A percentile compares a stretch with the other conserved stretches of the same genome.
These are phyloP conservation scores for Lavandula angustifolia DNA, from an alignment of 257 asterid species.

Conservation along the genomic window DNA sequence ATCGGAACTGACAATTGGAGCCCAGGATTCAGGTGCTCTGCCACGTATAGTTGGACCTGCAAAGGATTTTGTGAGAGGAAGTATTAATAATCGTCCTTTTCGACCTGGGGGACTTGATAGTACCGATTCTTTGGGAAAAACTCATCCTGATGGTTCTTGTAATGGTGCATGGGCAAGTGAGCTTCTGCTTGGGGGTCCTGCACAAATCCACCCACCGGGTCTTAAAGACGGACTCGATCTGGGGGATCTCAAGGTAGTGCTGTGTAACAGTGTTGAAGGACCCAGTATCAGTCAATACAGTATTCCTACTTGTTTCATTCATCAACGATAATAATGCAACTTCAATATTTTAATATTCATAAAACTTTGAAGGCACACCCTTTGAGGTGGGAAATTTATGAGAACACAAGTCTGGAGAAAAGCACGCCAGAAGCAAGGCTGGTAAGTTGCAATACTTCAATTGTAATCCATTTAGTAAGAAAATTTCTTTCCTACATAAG, in stretches of 20 bases:
- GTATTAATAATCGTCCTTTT: slow-evolving; percentile 85
- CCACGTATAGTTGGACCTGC: slow-evolving; percentile 92
- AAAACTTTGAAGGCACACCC: slow-evolving; percentile 58
- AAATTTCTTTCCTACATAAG: slow-evolving; percentile 10
- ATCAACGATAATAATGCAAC: slow-evolving; percentile 23
- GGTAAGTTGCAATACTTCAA: slow-evolving; percentile 52
- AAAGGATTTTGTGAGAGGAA: slow-evolving; percentile 91
- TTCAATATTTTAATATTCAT: slow-evolving; percentile 19
- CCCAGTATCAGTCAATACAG: slow-evolving; percentile 13
- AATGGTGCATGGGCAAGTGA: slow-evolving; percentile 85
- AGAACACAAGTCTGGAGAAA: slow-evolving; percentile 41
- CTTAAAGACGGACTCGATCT: slow-evolving; percentile 71
- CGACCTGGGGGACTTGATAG: slow-evolving; percentile 87
- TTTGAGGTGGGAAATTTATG: slow-evolving; percentile 58
- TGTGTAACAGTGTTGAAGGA: slow-evolving; percentile 26
- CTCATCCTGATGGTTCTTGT: slow-evolving; percentile 76
- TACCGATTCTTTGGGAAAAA: slow-evolving; percentile 63
- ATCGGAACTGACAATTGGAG: slow-evolving; percentile 66
- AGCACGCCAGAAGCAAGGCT: slow-evolving; percentile 47
- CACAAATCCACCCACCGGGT: slow-evolving; percentile 74
- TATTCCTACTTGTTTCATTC: slow-evolving; percentile 4
- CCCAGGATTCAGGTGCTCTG: slow-evolving; percentile 73
- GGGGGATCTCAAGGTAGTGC: slow-evolving; percentile 78
- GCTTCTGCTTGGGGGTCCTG: slow-evolving; percentile 76
- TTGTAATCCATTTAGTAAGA: slow-evolving; percentile 6